These are phyloP conservation scores for Farysia itapuensis DNA, from an alignment of 1,284 basidiomycete genomes.

Conservation along the genomic window DNA sequence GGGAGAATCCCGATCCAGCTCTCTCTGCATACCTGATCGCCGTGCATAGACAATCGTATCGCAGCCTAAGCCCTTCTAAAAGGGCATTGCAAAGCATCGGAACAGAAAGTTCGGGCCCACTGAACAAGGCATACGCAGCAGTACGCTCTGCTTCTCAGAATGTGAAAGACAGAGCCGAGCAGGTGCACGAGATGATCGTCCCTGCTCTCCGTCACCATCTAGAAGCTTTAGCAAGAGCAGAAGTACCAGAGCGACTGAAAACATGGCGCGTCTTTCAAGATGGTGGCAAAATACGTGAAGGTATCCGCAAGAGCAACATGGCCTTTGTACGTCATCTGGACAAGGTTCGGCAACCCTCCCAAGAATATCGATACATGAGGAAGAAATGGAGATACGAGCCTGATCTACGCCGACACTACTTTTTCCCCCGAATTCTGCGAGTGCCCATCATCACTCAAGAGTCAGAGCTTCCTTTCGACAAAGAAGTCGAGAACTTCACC, in stretches of 20 bases:
- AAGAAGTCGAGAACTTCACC: conserved; percentile 2
- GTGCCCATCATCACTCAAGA: conserved; percentile 15
- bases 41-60: too few species aligned
- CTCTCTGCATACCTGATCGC: too few species aligned
- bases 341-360: conserved; percentile 8
- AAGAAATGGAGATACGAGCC: conserved; percentile 21
- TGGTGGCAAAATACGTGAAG: conserved; percentile 7
- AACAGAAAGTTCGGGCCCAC: too few species aligned
- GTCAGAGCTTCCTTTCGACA: conserved; percentile 3
- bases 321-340: conserved; percentile 1
- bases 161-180: too few species aligned
- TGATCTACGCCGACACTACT: conserved; percentile 23
- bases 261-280: conserved; percentile 16
- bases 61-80: too few species aligned
- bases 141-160: too few species aligned
- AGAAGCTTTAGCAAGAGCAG: conserved; percentile 3
- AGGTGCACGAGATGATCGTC: too few species aligned
- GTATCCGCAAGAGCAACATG: conserved; percentile 9
- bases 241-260: conserved; percentile 10
- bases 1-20: too few species aligned
- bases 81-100: too few species aligned
- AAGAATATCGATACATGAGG: conserved; percentile 1
- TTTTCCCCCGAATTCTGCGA: conserved; percentile 19
- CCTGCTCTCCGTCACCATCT: too few species aligned
- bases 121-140: too few species aligned